Base-by-base conservation (phyloP, 495 filamentous ascomycete species). In the Penicillium desertorum region DNA sequence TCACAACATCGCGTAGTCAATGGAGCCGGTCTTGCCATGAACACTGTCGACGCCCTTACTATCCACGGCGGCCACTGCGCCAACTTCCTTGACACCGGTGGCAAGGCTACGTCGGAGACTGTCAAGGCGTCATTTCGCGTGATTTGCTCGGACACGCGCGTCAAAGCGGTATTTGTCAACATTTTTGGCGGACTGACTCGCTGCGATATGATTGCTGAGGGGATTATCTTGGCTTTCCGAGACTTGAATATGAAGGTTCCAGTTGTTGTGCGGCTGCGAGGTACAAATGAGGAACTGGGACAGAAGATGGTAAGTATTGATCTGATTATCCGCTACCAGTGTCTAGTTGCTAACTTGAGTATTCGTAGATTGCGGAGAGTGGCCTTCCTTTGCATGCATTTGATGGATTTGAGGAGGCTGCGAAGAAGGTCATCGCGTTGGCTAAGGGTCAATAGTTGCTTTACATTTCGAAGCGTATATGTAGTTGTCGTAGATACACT, bases 11-110 rank as follows among this genome's bases (percentile, higher is more conserved):
- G 12, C 41, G 0, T 36, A 78, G 89, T 92, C 56, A 96, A 96
- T 64, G 92, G 92, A 43, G 92, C 92, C 23, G 92, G 92, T 4
- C 84, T 96, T 20, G 91, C 91, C 10, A 95, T 96, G 90, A 95
- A 95, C 71, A 95, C 92, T 0, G 83, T 90, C 56, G 92, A 96
- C 64, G 87, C 88, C 3, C 82, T 95, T 7, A 77, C 80, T 4
- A 71, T 82, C 39, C 83, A 83, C 57, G 86, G 84, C 39, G 86
- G 85, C 45, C 73, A 79, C 43, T 84, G 83, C 27, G 81, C 90
- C 29, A 96, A 96, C 57, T 96, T 96, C 74, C 79, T 96, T 27
- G 92, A 96, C 67, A 95, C 91, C 0, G 91, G 92, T 29, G 92
- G 91, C 50, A 96, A 95, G 69, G 92, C 92, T 1, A 96, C 92